phyloP scores from a whole-genome alignment of 139 green algal species.

The Chlamydomonas sp. region DNA sequence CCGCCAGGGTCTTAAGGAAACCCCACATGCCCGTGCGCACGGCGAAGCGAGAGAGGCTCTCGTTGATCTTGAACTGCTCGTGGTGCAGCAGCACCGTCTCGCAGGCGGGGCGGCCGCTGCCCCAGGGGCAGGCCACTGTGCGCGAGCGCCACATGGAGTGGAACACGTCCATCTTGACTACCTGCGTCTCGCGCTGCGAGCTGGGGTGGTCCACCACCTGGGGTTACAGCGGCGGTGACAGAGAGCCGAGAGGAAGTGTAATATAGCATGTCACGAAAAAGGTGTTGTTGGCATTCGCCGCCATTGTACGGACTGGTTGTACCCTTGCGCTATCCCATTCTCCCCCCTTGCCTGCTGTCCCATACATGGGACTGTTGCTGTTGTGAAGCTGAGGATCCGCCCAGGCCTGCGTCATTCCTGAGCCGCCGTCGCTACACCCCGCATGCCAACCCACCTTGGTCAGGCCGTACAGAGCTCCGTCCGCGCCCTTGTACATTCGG shows the following conservation, averaged over 20 bases:
- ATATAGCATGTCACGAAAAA: neutral
- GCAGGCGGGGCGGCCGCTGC: conserved; percentile 66
- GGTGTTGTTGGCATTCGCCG: neutral
- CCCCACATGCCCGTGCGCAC: conserved; percentile 86
- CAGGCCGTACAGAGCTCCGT: conserved; percentile 74
- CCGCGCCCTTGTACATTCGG: conserved; percentile 59
- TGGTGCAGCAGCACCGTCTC: conserved; percentile 89
- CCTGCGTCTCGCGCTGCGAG: neutral
- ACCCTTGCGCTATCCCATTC: no score
- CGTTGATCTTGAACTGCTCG: conserved; percentile 91
- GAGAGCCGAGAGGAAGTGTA: neutral
- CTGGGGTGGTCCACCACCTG: conserved; percentile 53
- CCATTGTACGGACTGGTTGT: no score
- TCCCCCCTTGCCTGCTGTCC: no score
- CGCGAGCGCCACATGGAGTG: conserved; percentile 73
- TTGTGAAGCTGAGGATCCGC: no score
- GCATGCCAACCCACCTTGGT: conserved; percentile 63
- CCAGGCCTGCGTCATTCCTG: no score
- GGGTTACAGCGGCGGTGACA: neutral
- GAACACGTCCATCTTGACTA: conserved; percentile 69
- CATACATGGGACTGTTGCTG: no score
- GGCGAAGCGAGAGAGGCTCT: conserved; percentile 75
- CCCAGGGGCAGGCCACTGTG: conserved; percentile 76
- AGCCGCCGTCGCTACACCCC: no score
- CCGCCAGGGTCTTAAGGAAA: conserved; percentile 85